These are phyloP conservation scores for Polygonum maritimum DNA, from an alignment of 148 eudicot genomes.

Conservation along the genomic window DNA sequence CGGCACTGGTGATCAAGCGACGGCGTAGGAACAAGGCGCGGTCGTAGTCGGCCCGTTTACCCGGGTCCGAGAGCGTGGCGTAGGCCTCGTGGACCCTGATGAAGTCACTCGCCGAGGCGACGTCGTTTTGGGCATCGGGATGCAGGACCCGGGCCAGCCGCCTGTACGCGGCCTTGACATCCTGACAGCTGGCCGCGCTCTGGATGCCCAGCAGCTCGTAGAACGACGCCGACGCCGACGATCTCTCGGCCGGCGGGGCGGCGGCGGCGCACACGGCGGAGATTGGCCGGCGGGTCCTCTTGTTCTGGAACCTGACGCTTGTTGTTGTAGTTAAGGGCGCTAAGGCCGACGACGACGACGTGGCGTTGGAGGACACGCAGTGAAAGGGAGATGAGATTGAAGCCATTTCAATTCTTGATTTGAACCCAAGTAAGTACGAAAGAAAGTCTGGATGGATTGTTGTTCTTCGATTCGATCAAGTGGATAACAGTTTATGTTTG, in stretches of 20 bases:
- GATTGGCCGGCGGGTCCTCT: background rate
- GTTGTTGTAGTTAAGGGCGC: background rate
- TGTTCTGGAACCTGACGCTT: background rate
- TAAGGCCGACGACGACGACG: background rate
- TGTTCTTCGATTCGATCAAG: background rate
- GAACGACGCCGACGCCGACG: slow-evolving; percentile 18
- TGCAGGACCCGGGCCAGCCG: slow-evolving; percentile 46
- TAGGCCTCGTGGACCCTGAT: slow-evolving; percentile 53
- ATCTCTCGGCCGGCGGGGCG: background rate
- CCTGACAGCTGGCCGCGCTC: slow-evolving; percentile 29
- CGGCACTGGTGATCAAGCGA: background rate
- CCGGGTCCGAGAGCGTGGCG: slow-evolving; percentile 53
- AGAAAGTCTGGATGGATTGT: background rate
- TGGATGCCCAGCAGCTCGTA: slow-evolving; percentile 61
- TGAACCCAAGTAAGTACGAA: background rate
- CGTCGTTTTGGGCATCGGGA: slow-evolving; percentile 31
- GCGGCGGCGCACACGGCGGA: slow-evolving; percentile 10
- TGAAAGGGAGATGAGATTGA: background rate
- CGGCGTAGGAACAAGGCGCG: slow-evolving; percentile 21
- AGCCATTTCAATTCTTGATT: background rate
- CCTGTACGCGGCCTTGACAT: slow-evolving; percentile 65
- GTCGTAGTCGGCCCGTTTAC: slow-evolving; percentile 60
- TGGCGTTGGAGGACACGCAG: background rate
- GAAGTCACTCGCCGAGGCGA: slow-evolving; percentile 31
- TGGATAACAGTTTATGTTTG: background rate